Base-by-base conservation (phyloP, 1,139 yeast genomes). In the Zygoascus hellenicus region DNA sequence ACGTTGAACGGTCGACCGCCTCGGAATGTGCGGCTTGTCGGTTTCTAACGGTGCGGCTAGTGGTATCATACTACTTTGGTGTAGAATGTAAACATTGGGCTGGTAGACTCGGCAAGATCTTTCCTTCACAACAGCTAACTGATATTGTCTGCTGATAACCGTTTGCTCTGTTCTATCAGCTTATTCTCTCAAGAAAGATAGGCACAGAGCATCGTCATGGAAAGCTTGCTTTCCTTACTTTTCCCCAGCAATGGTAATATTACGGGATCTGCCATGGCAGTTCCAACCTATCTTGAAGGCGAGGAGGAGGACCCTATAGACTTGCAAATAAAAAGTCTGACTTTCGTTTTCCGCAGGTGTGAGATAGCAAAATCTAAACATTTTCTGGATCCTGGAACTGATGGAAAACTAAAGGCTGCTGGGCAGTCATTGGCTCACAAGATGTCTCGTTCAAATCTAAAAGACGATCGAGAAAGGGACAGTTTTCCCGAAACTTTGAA, bases 281-380 rank as follows among this genome's bases (percentile, higher is more conserved):
- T 76, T 17, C 84, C 84, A 2, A 62, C 67, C 7, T 79, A 74
- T 53, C 52, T 61, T 16, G 73, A 69, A 48, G 82, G 81, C 2
- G 70, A 64, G 22, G 53, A 58, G 3, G 77, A 74, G 48, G 88
- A 81, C 59, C 69, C 79, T 3, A 69, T 78, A 10, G 84, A 80
- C 52, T 67, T 81, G 13, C 84, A 80, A 53, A 69, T 80, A 50
- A 79, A 76, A 55, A 70, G 84, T 3, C 63, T 82, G 46, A 60
- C 70, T 33, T 82, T 81, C 58, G 67, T 77, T 58, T 82, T 75
- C 65, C 72, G 76, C 51, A 65, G 87, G 41, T 69, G 78, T 48
- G 67, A 70, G 40, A 69, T 82, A 36, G 68, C 74, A 45, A 64
- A 63, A 16, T 58, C 77, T 13, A 63, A 74, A 2, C 68, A 78